Evolutionary conservation across 345 rosid genomes (phyloP).

Genomic region (Bretschneidera sinensis): DNA sequence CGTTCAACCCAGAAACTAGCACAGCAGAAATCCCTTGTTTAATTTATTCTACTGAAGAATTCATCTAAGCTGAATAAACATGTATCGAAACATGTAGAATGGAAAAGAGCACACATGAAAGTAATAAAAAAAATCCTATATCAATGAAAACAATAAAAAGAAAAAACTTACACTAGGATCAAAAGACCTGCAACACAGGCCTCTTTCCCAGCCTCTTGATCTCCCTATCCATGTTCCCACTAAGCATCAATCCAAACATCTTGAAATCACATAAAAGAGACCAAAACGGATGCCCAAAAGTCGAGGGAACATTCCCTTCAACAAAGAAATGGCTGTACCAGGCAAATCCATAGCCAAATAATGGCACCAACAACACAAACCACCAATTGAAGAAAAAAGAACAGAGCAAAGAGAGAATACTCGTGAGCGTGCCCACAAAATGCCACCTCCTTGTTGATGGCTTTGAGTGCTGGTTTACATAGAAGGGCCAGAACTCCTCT

Average conservation of each 20-base stretch:
- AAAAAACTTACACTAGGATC: slow-evolving; percentile 15
- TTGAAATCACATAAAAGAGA: slow-evolving; percentile 75
- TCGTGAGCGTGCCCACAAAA: slow-evolving; percentile 61
- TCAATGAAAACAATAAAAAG: slow-evolving; percentile 2
- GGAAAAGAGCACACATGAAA: not conserved
- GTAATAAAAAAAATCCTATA: not conserved
- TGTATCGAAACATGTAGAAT: not conserved
- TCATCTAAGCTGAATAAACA: slow-evolving; percentile 5
- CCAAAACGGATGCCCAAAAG: slow-evolving; percentile 89
- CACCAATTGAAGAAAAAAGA: slow-evolving; percentile 58
- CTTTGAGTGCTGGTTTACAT: slow-evolving; percentile 86
- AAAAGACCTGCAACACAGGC: slow-evolving; percentile 65
- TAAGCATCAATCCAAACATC: slow-evolving; percentile 93
- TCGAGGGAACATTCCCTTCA: slow-evolving; percentile 76
- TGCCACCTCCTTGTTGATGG: slow-evolving; percentile 85
- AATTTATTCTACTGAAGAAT: slow-evolving; percentile 1
- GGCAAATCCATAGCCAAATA: slow-evolving; percentile 73
- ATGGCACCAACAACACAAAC: slow-evolving; percentile 57
- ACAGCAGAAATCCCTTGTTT: not conserved
- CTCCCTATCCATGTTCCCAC: slow-evolving; percentile 91
- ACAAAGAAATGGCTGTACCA: slow-evolving; percentile 98
- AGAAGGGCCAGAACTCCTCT: slow-evolving; percentile 93
- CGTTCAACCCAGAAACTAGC: not conserved
- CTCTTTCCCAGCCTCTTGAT: slow-evolving; percentile 93
- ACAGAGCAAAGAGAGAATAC: slow-evolving; percentile 40